These are phyloP conservation scores for Prunus davidiana DNA, from an alignment of 306 rosid species.

Conservation along the genomic window DNA sequence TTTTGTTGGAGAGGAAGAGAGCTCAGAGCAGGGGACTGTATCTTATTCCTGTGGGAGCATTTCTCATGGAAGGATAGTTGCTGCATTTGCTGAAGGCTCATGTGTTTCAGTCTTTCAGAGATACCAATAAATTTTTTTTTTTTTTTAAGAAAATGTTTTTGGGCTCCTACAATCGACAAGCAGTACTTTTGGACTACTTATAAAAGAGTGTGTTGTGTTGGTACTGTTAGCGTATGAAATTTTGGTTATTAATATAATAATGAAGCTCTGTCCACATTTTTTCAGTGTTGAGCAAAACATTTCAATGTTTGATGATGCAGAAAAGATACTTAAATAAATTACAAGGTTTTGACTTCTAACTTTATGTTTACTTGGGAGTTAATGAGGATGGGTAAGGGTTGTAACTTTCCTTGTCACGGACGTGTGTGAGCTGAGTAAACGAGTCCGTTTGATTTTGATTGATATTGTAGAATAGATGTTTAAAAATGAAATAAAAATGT, in stretches of 20 bases:
- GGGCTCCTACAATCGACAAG: no score
- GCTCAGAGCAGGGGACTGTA: slow-evolving; percentile 19
- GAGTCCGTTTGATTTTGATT: no score
- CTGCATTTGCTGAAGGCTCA: slow-evolving; percentile 4
- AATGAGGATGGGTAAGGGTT: no score
- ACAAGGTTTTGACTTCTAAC: no score
- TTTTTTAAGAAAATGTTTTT: background rate
- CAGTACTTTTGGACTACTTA: background rate
- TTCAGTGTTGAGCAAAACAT: background rate
- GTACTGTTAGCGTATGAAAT: background rate
- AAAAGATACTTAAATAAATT: no score
- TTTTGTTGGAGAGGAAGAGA: slow-evolving; percentile 20
- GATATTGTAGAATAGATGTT: no score
- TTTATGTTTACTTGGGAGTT: no score
- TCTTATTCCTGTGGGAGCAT: slow-evolving; percentile 14
- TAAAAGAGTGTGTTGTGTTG: background rate
- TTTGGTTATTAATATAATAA: background rate
- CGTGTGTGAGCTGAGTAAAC: no score
- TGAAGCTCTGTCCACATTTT: background rate
- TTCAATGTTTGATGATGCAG: no score
- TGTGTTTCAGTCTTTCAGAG: background rate
- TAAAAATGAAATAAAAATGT: no score
- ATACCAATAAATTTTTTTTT: background rate
- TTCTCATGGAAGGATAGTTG: slow-evolving; percentile 21
- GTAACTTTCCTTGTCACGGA: no score